These are phyloP conservation scores for Trametes elegans DNA, from an alignment of 768 basidiomycete species.

Conservation along the genomic window DNA sequence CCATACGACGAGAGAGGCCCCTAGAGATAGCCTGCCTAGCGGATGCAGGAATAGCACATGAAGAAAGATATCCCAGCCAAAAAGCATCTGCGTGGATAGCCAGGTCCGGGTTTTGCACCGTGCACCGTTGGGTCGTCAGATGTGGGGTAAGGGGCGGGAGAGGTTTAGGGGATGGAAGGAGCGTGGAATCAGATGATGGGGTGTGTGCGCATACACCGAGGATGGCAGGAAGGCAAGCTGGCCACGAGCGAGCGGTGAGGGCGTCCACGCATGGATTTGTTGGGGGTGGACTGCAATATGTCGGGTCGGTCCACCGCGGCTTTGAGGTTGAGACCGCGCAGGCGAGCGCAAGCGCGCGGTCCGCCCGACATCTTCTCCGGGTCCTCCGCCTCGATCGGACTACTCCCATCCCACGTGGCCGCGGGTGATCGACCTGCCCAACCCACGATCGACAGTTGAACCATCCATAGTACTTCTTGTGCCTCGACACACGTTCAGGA, in stretches of 20 bases:
- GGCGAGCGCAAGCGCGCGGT: no score
- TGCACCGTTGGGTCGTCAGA: background rate
- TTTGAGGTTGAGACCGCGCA: no score
- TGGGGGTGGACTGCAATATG: background rate
- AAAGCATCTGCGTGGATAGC: background rate
- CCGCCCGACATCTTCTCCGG: no score
- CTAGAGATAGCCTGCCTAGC: slow-evolving; percentile 22
- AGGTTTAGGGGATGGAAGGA: slow-evolving; percentile 3
- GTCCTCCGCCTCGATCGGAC: no score
- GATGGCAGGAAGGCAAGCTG: background rate
- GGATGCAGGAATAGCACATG: slow-evolving; percentile 23
- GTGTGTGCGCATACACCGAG: slow-evolving; percentile 9
- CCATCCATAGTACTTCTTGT: no score
- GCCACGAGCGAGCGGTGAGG: background rate
- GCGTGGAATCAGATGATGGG: slow-evolving; percentile 1
- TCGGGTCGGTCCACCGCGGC: no score
- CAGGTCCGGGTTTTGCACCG: background rate
- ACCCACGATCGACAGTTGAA: no score
- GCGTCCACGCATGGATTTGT: slow-evolving; percentile 8
- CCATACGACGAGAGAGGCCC: slow-evolving; percentile 47
- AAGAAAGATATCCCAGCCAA: slow-evolving; percentile 10
- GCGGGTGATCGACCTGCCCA: no score
- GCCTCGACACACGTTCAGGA: no score
- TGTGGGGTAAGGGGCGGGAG: background rate
- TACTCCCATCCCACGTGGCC: no score